phyloP scores from a whole-genome alignment of 768 basidiomycete species.

The Mycena floridula region DNA sequence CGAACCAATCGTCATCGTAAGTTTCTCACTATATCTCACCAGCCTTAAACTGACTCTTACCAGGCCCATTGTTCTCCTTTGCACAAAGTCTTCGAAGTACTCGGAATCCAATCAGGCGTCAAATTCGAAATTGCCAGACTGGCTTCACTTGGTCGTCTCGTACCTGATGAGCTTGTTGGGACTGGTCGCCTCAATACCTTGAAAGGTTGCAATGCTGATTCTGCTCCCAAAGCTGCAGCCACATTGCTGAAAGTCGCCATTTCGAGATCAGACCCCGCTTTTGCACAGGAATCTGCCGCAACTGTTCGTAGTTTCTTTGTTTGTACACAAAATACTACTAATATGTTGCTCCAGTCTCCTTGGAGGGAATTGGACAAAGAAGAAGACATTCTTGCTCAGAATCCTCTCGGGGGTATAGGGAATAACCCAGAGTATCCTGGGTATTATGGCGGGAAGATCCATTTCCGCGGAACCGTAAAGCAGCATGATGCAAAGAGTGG shows the following conservation, averaged over 20 bases:
- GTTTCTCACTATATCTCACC: not conserved
- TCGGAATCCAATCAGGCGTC: not conserved
- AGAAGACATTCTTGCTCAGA: constrained; percentile 27
- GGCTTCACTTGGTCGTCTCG: not conserved
- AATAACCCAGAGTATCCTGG: constrained; percentile 26
- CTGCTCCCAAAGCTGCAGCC: constrained; percentile 19
- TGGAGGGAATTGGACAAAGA: constrained; percentile 62
- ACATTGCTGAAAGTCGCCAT: constrained; percentile 4
- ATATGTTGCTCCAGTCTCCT: constrained; percentile 35
- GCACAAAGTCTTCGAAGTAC: not conserved
- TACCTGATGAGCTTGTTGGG: not conserved
- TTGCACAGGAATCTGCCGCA: constrained; percentile 20
- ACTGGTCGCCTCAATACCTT: constrained; percentile 6
- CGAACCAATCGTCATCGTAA: not conserved
- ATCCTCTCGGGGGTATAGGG: constrained; percentile 36
- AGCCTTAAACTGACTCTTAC: not conserved
- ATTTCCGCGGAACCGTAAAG: constrained; percentile 37
- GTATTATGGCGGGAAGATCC: constrained; percentile 61
- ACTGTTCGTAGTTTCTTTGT: constrained; percentile 23
- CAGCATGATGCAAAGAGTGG: no score
- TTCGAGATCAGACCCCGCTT: not conserved
- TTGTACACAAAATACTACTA: not conserved
- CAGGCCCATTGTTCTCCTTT: not conserved
- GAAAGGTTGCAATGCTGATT: constrained; percentile 25
- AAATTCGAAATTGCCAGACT: not conserved